These are phyloP conservation scores for Mollisiaceae sp. DNA, from an alignment of 2,329 filamentous ascomycete species.

Conservation along the genomic window DNA sequence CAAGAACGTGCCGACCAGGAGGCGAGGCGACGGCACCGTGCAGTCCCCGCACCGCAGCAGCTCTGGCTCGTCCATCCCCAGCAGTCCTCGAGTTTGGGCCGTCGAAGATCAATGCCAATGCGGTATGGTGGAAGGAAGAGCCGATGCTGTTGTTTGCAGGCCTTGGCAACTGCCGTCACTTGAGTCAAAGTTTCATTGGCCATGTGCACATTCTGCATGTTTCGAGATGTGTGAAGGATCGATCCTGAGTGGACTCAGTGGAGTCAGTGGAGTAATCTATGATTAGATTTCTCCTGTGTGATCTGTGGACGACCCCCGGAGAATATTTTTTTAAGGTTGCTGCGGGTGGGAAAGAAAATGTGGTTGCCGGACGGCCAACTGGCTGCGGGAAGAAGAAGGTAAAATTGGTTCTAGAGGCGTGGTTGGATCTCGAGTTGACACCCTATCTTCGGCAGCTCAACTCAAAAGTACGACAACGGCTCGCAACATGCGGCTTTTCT, in stretches of 20 bases:
- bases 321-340: background rate
- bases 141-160: conserved; percentile 17
- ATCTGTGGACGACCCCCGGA: background rate
- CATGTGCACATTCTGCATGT: conserved; percentile 4
- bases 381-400: background rate
- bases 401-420: background rate
- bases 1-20: background rate
- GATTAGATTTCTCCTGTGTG: background rate
- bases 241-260: too few relatives aligned
- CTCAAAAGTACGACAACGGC: background rate
- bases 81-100: conserved; percentile 14
- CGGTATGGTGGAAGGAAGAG: conserved; percentile 17
- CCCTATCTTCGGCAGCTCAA: background rate
- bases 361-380: background rate
- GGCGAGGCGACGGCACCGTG: background rate
- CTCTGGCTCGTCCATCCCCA: background rate
- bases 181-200: conserved; percentile 13
- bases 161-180: conserved; percentile 20
- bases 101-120: conserved; percentile 21
- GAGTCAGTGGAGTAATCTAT: background rate
- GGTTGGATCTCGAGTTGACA: background rate
- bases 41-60: background rate
- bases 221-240: conserved; percentile 14
- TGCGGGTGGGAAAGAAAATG: background rate
- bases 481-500: conserved; percentile 6